phyloP scores from a whole-genome alignment of 805 yeast species.

The Monosporozyma aerobia region DNA sequence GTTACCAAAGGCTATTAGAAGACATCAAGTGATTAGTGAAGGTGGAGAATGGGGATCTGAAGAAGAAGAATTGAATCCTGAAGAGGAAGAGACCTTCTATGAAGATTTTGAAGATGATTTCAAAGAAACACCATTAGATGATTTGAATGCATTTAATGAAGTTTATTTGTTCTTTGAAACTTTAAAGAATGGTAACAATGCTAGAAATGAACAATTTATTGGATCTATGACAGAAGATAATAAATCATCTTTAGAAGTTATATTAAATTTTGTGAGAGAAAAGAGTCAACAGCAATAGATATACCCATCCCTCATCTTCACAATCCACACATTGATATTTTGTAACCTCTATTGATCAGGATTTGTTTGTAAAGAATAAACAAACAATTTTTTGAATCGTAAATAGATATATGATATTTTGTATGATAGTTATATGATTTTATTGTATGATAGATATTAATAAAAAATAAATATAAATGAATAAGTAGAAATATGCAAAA shows the following conservation, averaged over 20 bases:
- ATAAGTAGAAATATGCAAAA: too few species aligned
- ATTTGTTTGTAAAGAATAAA: too few species aligned
- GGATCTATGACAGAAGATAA: slow-evolving; percentile 26
- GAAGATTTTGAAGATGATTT: slow-evolving; percentile 65
- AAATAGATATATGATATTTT: background rate
- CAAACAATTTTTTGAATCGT: background rate
- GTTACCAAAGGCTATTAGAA: slow-evolving; percentile 65
- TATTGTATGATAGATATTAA: background rate
- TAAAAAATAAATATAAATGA: background rate
- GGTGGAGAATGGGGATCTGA: slow-evolving; percentile 34
- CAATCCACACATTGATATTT: background rate
- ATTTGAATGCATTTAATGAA: slow-evolving; percentile 56
- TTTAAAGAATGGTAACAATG: slow-evolving; percentile 39
- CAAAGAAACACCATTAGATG: slow-evolving; percentile 71
- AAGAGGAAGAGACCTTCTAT: slow-evolving; percentile 43
- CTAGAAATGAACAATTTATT: slow-evolving; percentile 34
- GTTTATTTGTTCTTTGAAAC: slow-evolving; percentile 47
- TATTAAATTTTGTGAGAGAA: slow-evolving; percentile 25
- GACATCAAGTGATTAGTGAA: slow-evolving; percentile 50
- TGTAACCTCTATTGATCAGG: too few species aligned
- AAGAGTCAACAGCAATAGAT: background rate
- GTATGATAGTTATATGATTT: background rate
- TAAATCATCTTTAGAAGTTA: slow-evolving; percentile 22
- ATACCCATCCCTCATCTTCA: background rate
- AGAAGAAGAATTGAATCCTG: slow-evolving; percentile 19